These are phyloP conservation scores for Zygnema cylindricum DNA, from an alignment of 139 green algal species.

Conservation along the genomic window DNA sequence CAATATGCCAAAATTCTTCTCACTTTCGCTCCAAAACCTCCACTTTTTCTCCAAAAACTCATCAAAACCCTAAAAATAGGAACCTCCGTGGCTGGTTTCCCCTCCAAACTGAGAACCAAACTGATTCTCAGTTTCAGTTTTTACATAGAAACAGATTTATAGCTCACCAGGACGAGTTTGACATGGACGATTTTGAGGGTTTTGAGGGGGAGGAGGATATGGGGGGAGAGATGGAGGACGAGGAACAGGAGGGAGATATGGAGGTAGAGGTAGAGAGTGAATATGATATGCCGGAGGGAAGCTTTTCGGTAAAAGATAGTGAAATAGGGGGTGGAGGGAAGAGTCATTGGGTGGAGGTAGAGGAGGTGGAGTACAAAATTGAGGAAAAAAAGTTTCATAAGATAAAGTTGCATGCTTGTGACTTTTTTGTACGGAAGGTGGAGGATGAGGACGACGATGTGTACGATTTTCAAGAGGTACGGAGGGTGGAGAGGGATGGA, in stretches of 20 bases:
- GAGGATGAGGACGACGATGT: slow-evolving; percentile 33
- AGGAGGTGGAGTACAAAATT: slow-evolving; percentile 52
- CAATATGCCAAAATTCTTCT: too few species aligned
- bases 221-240: slow-evolving; percentile 24
- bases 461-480: slow-evolving; percentile 50
- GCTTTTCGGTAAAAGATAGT: not conserved
- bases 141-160: not conserved
- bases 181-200: slow-evolving; percentile 28
- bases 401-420: slow-evolving; percentile 45
- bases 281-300: slow-evolving; percentile 1
- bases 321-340: not conserved
- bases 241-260: slow-evolving; percentile 11
- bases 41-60: too few species aligned
- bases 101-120: too few species aligned
- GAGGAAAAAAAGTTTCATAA: slow-evolving; percentile 46
- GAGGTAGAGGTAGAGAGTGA: not conserved
- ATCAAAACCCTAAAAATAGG: too few species aligned
- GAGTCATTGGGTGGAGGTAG: not conserved
- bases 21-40: too few species aligned
- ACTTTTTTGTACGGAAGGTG: slow-evolving; percentile 51
- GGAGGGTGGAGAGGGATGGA: too few species aligned
- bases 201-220: slow-evolving; percentile 33
- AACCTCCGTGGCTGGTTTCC: too few species aligned
- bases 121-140: too few species aligned
- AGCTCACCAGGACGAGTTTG: slow-evolving; percentile 14